Base-by-base conservation (phyloP, 1,139 yeast species). In the Saccharomycopsis hybrid region DNA sequence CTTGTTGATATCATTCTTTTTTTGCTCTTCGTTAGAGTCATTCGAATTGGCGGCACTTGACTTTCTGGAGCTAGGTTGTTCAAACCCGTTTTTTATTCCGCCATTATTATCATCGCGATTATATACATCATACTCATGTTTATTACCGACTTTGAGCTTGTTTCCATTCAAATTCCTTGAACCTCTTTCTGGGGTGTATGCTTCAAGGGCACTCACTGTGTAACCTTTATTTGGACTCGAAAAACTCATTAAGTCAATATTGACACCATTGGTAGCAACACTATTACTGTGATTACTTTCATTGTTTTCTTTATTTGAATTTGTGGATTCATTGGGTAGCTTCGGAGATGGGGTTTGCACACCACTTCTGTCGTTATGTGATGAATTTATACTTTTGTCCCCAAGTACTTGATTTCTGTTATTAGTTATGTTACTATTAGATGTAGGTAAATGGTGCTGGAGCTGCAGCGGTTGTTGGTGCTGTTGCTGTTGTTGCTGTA, bases 141-240 rank as follows among this genome's bases (percentile, higher is more conserved):
- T n/a, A n/a, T n/a, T n/a, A n/a, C n/a, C n/a, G n/a, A n/a, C n/a
- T n/a, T n/a, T n/a, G n/a, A n/a, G n/a, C n/a, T n/a, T n/a, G 18
- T 56, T 54, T 27, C 52, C 56, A 45, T 50, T 60, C 56, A 50
- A 54, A 50, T 41, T 53, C 52, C 29, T 65, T 30, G 78, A 72
- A 1, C 92, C 92, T 47, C 94, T 67, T 58, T 85, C 94, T 1
- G 95, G 94, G 0, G 95, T 85, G 59, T 82, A 85, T 1, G 94
- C 92, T 62, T 85, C 94, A 54, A 82, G 69, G 5, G 87, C 86
- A 31, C 78, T 72, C 18, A 80, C 73, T 46, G 69, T 69, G 54
- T 67, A 70, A 3, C 51, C 53, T 60, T 78, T 82, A 29, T 62
- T 64, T 38, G 68, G 78, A 60, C 27, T 65, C 5, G 52, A 60